These are phyloP conservation scores for Phytophthora idaei DNA, from an alignment of 352 stramenopile species.

Conservation along the genomic window DNA sequence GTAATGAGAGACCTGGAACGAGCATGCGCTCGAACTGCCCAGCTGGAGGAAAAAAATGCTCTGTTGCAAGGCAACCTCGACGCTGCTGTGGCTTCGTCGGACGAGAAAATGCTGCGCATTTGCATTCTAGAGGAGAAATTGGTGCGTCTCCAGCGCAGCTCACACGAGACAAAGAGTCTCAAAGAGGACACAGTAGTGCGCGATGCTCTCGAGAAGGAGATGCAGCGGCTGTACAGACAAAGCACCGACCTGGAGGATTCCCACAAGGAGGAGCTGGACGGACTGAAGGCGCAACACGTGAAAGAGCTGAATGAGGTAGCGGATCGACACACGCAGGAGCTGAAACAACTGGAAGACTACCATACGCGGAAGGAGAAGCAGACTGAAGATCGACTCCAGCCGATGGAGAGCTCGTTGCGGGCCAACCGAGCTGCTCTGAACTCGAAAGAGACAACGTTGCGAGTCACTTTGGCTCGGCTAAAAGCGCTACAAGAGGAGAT, in stretches of 20 bases:
- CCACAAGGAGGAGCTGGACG: not conserved
- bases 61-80: constrained; percentile 3
- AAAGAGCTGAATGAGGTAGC: not conserved
- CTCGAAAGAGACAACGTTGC: constrained; percentile 6
- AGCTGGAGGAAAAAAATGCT: constrained; percentile 3
- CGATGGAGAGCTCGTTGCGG: constrained; percentile 1
- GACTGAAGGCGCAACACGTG: not conserved
- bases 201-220: constrained; percentile 9
- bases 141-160: constrained; percentile 3
- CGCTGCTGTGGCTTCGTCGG: not conserved
- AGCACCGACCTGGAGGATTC: not conserved
- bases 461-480: not conserved
- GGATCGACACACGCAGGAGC: not conserved
- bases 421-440: not conserved
- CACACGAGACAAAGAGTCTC: not conserved
- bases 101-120: constrained; percentile 1
- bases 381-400: constrained; percentile 1
- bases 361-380: not conserved
- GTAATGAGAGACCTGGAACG: constrained; percentile 6
- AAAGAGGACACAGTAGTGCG: constrained; percentile 10
- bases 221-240: constrained; percentile 3
- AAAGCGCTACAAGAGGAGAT: not conserved
- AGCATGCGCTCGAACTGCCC: not conserved
- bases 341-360: not conserved
- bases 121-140: constrained; percentile 1